Conservation (phyloP, 2,329 filamentous ascomycete species). For the Stemphylium lycopersici region DNA sequence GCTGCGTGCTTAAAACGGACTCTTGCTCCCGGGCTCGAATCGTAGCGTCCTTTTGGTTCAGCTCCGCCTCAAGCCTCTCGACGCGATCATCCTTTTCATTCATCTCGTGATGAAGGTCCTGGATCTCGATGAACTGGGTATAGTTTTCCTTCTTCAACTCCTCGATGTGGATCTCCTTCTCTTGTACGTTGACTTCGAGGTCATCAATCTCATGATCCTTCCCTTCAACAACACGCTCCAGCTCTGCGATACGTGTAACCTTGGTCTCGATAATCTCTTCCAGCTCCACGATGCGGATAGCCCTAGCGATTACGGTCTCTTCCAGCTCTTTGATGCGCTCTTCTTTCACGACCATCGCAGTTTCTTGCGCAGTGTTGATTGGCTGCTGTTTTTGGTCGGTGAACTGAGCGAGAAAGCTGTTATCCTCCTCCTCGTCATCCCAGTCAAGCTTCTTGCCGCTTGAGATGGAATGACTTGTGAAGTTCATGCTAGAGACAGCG, state of each 20-base stretch:
- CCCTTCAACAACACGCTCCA: slow-evolving; percentile 10
- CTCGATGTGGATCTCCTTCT: slow-evolving; percentile 1
- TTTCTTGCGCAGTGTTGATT: background rate
- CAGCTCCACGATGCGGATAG: slow-evolving; percentile 16
- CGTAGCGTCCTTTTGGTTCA: slow-evolving; percentile 11
- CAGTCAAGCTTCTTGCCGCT: slow-evolving; percentile 17
- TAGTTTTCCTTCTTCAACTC: slow-evolving; percentile 11
- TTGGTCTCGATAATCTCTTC: slow-evolving; percentile 14
- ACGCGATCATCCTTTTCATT: slow-evolving; percentile 26
- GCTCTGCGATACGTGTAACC: slow-evolving; percentile 13
- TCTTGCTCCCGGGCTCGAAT: slow-evolving; percentile 18
- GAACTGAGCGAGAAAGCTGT: slow-evolving; percentile 15
- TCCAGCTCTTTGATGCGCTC: slow-evolving; percentile 21
- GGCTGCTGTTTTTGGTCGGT: background rate
- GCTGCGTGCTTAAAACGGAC: background rate
- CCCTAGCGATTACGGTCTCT: slow-evolving; percentile 8
- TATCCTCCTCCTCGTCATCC: slow-evolving; percentile 31
- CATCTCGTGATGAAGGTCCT: slow-evolving; percentile 21
- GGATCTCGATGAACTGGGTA: slow-evolving; percentile 14
- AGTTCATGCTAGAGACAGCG: background rate
- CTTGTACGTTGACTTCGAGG: slow-evolving; percentile 4
- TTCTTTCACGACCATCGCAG: slow-evolving; percentile 5
- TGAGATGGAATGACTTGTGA: background rate
- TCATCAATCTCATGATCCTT: slow-evolving; percentile 8
- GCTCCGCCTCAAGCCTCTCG: slow-evolving; percentile 15